Percentiles rank a stretch among this genome's conserved stretches.
phyloP scores from a whole-genome alignment of 192 early-diverging fungal genomes.

The Backusella circina region DNA sequence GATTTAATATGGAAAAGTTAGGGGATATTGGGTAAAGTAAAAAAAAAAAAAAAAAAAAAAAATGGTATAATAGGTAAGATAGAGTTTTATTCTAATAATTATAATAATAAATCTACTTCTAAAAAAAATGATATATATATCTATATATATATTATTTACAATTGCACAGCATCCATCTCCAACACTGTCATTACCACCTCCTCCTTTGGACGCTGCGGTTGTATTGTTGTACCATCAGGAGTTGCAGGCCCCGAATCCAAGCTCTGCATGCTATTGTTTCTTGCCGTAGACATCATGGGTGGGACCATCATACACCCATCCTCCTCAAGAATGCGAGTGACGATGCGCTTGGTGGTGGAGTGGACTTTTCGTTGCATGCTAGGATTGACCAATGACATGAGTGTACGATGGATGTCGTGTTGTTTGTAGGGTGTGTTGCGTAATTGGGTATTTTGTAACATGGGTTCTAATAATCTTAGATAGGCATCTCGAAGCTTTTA shows the following conservation, averaged over 20 bases:
- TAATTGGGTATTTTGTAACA: slow-evolving; percentile 63
- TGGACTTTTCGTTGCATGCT: slow-evolving; percentile 36
- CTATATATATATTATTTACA: not conserved
- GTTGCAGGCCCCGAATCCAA: not conserved
- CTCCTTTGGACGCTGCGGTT: not conserved
- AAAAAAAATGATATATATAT: too few species aligned
- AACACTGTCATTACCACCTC: not conserved
- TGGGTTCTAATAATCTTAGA: slow-evolving; percentile 58
- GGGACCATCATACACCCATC: slow-evolving; percentile 29
- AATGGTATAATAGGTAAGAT: too few species aligned
- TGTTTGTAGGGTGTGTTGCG: slow-evolving; percentile 43
- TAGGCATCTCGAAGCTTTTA: slow-evolving; percentile 61
- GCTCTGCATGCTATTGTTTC: not conserved
- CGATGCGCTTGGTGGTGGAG: slow-evolving; percentile 42
- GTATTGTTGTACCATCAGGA: not conserved
- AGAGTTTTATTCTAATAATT: too few species aligned
- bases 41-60: too few species aligned
- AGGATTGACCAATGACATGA: slow-evolving; percentile 40
- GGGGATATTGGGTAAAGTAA: too few species aligned
- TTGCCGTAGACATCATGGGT: not conserved
- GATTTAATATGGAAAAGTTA: too few species aligned
- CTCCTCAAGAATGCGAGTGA: slow-evolving; percentile 39
- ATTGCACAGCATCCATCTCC: not conserved
- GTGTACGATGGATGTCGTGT: slow-evolving; percentile 38
- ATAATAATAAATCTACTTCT: too few species aligned